A percentile compares a stretch with the other conserved stretches of the same genome.
phyloP scores from a whole-genome alignment of 176 grass and related monocot species.

The Paspalum notatum region DNA sequence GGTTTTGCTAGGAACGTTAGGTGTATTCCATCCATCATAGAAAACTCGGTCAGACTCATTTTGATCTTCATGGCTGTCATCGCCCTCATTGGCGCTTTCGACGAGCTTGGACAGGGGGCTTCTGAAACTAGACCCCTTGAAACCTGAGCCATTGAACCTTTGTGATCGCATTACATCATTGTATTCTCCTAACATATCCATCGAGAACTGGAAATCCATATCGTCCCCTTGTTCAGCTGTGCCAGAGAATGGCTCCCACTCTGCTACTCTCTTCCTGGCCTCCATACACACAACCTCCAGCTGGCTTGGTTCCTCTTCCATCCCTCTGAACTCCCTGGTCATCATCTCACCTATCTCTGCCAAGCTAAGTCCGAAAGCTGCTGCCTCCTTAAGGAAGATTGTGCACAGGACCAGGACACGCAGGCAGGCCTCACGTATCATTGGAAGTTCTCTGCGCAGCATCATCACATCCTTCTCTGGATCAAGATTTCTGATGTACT shows the following conservation, averaged over 20 bases:
- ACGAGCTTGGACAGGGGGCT: conserved; percentile 59
- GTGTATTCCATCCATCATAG: conserved; percentile 12
- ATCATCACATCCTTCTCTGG: conserved; percentile 49
- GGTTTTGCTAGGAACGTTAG: conserved; percentile 36
- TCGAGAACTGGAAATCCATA: conserved; percentile 53
- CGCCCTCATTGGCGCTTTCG: conserved; percentile 55
- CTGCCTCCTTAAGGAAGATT: conserved; percentile 68
- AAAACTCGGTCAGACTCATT: conserved; percentile 29
- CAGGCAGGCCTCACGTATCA: conserved; percentile 73
- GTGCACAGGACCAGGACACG: conserved; percentile 62
- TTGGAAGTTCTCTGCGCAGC: conserved; percentile 57
- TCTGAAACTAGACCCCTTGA: conserved; percentile 49
- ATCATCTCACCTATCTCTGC: conserved; percentile 76
- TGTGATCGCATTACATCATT: conserved; percentile 41
- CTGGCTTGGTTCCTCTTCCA: conserved; percentile 72
- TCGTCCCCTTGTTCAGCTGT: conserved; percentile 47
- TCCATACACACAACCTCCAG: conserved; percentile 72
- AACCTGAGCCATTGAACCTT: conserved; percentile 38
- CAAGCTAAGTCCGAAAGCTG: conserved; percentile 61
- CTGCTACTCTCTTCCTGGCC: conserved; percentile 50
- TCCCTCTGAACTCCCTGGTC: conserved; percentile 64
- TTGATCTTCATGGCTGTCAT: conserved; percentile 46
- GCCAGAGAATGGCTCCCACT: conserved; percentile 52
- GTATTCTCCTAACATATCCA: conserved; percentile 55
- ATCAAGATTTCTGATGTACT: conserved; percentile 66